phyloP scores from a whole-genome alignment of 2,329 filamentous ascomycete species.

The Tolypocladium ovalisporum region DNA sequence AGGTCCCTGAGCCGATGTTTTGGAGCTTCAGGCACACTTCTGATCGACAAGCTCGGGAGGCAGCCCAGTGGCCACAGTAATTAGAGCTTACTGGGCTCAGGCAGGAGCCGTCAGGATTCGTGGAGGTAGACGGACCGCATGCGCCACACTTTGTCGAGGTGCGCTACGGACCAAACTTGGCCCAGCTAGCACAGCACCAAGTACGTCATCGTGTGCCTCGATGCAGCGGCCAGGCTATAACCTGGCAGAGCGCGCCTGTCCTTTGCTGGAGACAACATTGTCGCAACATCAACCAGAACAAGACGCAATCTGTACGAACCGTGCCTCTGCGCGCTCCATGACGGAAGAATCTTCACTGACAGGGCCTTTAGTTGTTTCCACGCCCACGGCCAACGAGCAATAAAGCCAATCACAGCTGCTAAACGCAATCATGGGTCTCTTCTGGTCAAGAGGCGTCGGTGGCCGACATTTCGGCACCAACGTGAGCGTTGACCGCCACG shows the following conservation, averaged over 20 bases:
- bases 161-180: neutral
- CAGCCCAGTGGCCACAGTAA: neutral
- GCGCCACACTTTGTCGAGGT: neutral
- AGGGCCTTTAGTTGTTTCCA: neutral
- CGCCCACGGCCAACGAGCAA: neutral
- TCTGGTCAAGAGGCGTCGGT: conserved; percentile 35
- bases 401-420: neutral
- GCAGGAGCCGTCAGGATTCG: neutral
- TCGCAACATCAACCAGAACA: neutral
- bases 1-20: no score
- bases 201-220: neutral
- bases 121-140: neutral
- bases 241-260: neutral
- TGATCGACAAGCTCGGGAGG: neutral
- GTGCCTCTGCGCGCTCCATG: neutral
- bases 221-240: neutral
- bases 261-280: neutral
- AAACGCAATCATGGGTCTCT: conserved; percentile 30
- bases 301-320: neutral
- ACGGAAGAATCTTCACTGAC: neutral
- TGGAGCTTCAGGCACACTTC: neutral
- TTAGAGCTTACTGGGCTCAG: neutral
- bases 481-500: conserved; percentile 32
- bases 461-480: conserved; percentile 39
- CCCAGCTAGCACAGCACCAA: neutral